Evolutionary conservation across 2,329 filamentous ascomycete genomes (phyloP).

Genomic region (Neopestalotiopsis sp.): DNA sequence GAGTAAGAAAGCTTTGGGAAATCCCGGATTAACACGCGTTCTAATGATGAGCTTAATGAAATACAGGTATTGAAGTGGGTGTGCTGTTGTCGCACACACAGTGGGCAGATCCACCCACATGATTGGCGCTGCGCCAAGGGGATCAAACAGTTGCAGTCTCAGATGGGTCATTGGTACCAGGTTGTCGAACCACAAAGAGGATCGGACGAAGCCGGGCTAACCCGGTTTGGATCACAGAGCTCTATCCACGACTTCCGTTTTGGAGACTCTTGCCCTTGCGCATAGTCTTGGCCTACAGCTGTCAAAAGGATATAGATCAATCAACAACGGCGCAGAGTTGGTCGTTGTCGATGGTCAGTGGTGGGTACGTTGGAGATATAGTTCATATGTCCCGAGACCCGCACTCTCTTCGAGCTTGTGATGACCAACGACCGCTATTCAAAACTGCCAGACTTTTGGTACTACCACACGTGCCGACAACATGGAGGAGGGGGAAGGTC

Average conservation of each 20-base stretch:
- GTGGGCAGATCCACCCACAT: neutral
- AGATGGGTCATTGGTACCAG: constrained; percentile 12
- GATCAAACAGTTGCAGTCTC: constrained; percentile 21
- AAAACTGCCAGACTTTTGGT: neutral
- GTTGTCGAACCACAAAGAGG: constrained; percentile 12
- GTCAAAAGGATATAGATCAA: constrained; percentile 6
- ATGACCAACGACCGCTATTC: neutral
- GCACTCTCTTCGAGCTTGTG: neutral
- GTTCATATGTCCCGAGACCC: neutral
- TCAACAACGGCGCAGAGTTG: neutral
- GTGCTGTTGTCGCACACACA: constrained; percentile 11
- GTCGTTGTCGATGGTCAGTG: neutral
- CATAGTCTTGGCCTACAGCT: constrained; percentile 16
- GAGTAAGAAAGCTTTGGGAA: neutral
- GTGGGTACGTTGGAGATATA: neutral
- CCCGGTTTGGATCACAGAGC: neutral
- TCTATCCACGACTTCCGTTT: constrained; percentile 14
- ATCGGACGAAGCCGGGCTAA: constrained; percentile 1
- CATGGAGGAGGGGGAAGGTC: neutral
- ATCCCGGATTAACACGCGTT: neutral
- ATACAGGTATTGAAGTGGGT: neutral
- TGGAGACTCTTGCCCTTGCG: constrained; percentile 7
- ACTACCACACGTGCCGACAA: neutral
- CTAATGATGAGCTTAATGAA: neutral
- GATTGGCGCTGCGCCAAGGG: constrained; percentile 6